Evolutionary conservation across 257 asterid genomes (phyloP).

Genomic region (Leonotis leonurus): DNA sequence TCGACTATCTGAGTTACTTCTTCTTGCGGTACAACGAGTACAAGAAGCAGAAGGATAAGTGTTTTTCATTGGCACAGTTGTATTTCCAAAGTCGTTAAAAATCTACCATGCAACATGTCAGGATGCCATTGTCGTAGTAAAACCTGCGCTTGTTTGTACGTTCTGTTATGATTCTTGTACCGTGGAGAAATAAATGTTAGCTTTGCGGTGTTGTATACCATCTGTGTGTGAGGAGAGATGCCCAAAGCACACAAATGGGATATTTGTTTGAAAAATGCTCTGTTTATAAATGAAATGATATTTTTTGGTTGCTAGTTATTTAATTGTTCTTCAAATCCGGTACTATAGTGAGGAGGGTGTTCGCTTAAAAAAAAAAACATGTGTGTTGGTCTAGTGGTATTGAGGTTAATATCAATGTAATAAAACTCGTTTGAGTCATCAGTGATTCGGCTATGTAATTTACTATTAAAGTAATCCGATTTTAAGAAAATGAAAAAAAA

Average conservation of each 20-base stretch:
- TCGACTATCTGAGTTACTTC: conserved; percentile 77
- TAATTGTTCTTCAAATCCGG: background rate
- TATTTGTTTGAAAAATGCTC: background rate
- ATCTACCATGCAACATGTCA: background rate
- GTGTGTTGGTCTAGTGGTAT: too few relatives aligned
- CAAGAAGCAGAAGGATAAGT: conserved; percentile 60
- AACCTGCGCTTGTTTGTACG: background rate
- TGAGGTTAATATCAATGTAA: too few relatives aligned
- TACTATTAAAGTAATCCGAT: too few relatives aligned
- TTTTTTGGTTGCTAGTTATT: background rate
- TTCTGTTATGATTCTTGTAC: background rate
- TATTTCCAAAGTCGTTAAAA: conserved; percentile 25
- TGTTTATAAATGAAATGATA: background rate
- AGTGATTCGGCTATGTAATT: too few relatives aligned
- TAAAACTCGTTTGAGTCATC: too few relatives aligned
- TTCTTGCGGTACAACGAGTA: conserved; percentile 66
- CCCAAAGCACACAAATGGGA: background rate
- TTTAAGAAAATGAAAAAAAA: too few relatives aligned
- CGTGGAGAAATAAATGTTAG: background rate
- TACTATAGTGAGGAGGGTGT: too few relatives aligned
- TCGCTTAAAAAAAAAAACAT: too few relatives aligned
- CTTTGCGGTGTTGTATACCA: conserved; percentile 6
- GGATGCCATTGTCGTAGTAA: background rate
- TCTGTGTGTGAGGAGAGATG: background rate
- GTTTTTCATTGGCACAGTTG: conserved; percentile 36